Percentiles rank a stretch among this genome's conserved stretches.
Conservation (phyloP, 208 protist species). For the Angomonas desouzai region DNA sequence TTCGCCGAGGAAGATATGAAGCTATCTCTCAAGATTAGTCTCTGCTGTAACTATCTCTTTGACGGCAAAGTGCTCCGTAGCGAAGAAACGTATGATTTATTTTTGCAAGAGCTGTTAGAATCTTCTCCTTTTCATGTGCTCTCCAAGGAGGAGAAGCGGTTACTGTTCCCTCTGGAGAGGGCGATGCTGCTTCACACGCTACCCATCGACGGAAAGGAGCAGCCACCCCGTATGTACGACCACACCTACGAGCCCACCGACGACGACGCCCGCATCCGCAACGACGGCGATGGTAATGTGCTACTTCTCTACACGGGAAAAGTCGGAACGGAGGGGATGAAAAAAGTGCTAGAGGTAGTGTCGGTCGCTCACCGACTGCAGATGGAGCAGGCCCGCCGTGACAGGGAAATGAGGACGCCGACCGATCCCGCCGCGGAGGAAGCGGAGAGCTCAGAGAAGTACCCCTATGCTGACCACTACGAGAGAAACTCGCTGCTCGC, state of each 20-base stretch:
- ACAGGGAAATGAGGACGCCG: background rate
- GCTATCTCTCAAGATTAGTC: conserved; percentile 48
- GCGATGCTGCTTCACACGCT: conserved; percentile 39
- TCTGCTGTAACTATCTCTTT: conserved; percentile 83
- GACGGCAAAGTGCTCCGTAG: conserved; percentile 56
- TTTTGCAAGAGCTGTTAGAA: conserved; percentile 67
- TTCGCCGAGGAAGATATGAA: conserved; percentile 21
- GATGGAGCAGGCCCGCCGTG: background rate
- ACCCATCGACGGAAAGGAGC: background rate
- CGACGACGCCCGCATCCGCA: conserved; percentile 29
- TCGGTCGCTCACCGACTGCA: conserved; percentile 10
- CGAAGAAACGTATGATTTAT: conserved; percentile 52
- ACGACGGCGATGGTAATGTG: conserved; percentile 85
- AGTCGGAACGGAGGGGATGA: conserved; percentile 23
- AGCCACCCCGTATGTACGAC: conserved; percentile 28
- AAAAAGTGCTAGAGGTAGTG: conserved; percentile 18
- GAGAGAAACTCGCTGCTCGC: background rate
- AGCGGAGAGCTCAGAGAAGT: background rate
- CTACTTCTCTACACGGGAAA: conserved; percentile 66
- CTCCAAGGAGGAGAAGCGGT: conserved; percentile 45
- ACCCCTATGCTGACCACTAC: background rate
- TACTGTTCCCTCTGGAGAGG: conserved; percentile 53
- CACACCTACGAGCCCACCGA: conserved; percentile 26
- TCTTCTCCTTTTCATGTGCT: conserved; percentile 78
- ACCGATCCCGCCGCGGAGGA: background rate